Evolutionary conservation across 345 rosid species (phyloP).

Genomic region (Lumnitzera littorea): DNA sequence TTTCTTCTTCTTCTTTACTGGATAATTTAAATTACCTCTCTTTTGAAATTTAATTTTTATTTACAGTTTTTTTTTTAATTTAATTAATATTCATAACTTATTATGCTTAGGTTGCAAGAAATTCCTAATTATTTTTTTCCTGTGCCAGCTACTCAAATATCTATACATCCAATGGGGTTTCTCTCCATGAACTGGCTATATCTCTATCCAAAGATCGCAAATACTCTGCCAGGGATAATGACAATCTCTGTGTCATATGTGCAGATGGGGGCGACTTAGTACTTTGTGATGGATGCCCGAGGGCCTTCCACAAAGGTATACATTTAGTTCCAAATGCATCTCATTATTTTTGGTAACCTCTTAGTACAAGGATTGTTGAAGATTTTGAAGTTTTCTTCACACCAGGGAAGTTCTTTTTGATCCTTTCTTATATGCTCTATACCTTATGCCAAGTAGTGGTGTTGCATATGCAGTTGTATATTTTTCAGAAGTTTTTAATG

Average conservation of each 20-base stretch:
- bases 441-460: no score
- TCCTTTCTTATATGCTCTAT: no score
- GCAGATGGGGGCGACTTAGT: constrained; percentile 94
- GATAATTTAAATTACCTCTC: not conserved
- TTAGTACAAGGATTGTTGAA: not conserved
- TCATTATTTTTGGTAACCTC: not conserved
- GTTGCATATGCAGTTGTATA: no score
- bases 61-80: not conserved
- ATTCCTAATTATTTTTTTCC: constrained; percentile 12
- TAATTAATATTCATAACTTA: not conserved
- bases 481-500: no score
- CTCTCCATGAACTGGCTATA: constrained; percentile 91
- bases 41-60: not conserved
- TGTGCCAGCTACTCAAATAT: constrained; percentile 76
- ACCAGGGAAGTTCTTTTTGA: no score
- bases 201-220: constrained; percentile 71
- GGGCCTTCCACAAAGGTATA: constrained; percentile 73
- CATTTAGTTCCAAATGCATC: not conserved
- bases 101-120: not conserved
- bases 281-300: constrained; percentile 94
- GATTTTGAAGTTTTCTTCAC: no score
- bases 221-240: constrained; percentile 72
- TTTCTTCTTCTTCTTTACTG: no score
- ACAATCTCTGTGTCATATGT: constrained; percentile 80
- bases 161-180: constrained; percentile 94